phyloP scores from a whole-genome alignment of 805 yeast species.

The Brettanomyces anomalus region DNA sequence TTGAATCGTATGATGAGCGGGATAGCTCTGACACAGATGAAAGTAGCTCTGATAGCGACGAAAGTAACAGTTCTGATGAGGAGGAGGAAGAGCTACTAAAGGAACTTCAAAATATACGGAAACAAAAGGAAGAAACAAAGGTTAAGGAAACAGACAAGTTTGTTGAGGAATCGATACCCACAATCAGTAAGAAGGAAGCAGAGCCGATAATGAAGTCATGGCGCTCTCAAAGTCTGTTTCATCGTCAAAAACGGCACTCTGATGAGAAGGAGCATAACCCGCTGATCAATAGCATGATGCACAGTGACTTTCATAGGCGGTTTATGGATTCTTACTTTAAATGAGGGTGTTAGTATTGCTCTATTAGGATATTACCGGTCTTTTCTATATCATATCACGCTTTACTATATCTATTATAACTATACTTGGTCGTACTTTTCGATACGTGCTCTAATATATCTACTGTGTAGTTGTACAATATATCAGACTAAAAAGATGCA shows the following conservation, averaged over 20 bases:
- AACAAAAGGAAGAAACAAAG: conserved; percentile 19
- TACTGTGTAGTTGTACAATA: too few relatives aligned
- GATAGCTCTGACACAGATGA: conserved; percentile 6
- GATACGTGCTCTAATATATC: too few relatives aligned
- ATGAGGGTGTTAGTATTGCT: conserved; percentile 8
- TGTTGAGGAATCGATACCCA: not conserved
- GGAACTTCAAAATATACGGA: conserved; percentile 29
- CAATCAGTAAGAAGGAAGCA: not conserved
- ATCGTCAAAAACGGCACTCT: conserved; percentile 9
- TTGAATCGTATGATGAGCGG: conserved; percentile 12
- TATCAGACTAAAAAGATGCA: too few relatives aligned
- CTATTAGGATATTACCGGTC: not conserved
- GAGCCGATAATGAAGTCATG: conserved; percentile 18
- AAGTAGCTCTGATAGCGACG: conserved; percentile 22
- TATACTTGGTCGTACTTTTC: too few relatives aligned
- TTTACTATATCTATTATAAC: too few relatives aligned
- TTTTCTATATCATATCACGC: too few relatives aligned
- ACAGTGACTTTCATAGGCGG: conserved; percentile 32
- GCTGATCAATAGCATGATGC: conserved; percentile 24
- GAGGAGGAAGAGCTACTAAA: conserved; percentile 42
- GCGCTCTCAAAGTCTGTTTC: conserved; percentile 28
- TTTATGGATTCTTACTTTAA: conserved; percentile 32
- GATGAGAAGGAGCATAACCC: not conserved
- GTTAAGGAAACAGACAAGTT: conserved; percentile 5
- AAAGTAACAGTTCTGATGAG: conserved; percentile 41